Conservation (phyloP, 108 stramenopile genomes). For the Cyclotella kingstonii region DNA sequence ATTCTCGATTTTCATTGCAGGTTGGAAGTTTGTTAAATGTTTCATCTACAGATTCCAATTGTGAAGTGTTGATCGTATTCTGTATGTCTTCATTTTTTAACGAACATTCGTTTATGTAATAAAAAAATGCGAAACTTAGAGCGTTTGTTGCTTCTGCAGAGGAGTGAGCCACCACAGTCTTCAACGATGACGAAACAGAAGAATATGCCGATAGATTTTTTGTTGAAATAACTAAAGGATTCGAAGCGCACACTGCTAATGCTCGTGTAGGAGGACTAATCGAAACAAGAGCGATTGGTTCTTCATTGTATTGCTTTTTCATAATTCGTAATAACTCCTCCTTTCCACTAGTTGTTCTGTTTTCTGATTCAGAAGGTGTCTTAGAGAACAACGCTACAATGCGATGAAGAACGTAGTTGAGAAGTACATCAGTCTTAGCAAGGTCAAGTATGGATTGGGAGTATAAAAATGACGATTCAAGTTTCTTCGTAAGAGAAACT, state of each 20-base stretch:
- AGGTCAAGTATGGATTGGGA: conserved; percentile 46
- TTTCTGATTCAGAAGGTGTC: conserved; percentile 29
- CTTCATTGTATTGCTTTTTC: conserved; percentile 29
- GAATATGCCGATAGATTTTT: conserved; percentile 27
- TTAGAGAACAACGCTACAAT: conserved; percentile 61
- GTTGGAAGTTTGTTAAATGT: conserved; percentile 32
- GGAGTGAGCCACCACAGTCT: conserved; percentile 51
- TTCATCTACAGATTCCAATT: conserved; percentile 36
- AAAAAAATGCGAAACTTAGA: conserved; percentile 51
- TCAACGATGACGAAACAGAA: conserved; percentile 38
- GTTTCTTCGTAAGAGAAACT: conserved; percentile 37
- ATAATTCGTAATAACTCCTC: conserved; percentile 32
- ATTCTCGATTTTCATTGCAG: conserved; percentile 25
- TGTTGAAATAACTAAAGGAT: conserved; percentile 33
- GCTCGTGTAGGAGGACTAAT: conserved; percentile 44
- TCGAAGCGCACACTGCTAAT: conserved; percentile 57
- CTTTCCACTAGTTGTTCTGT: conserved; percentile 17
- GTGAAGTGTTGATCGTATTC: conserved; percentile 33
- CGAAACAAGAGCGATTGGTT: too few species aligned
- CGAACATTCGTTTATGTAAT: conserved; percentile 52
- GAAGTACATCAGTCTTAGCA: conserved; percentile 46
- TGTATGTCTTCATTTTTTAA: conserved; percentile 27
- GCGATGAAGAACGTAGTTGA: conserved; percentile 56
- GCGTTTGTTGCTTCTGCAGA: conserved; percentile 40
- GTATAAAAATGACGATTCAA: conserved; percentile 56